Percentiles rank a stretch among this genome's conserved stretches.
phyloP scores from a whole-genome alignment of 2,329 filamentous ascomycete genomes.

The Plectosphaerella sp. region DNA sequence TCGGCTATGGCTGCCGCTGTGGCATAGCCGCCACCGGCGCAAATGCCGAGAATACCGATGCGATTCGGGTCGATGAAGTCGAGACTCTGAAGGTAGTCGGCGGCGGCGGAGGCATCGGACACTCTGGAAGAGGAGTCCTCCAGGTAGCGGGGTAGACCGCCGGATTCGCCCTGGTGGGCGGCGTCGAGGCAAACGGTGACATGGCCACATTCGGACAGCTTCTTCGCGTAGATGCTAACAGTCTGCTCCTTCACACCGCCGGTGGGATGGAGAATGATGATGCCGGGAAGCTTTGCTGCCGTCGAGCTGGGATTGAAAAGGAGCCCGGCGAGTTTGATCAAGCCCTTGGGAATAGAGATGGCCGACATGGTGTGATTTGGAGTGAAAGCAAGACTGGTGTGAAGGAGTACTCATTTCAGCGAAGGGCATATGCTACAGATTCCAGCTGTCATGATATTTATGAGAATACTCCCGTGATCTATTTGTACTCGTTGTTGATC shows the following conservation, averaged over 20 bases:
- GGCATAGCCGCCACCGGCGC: conserved; percentile 30
- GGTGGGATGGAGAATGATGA: conserved; percentile 25
- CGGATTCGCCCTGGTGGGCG: conserved; percentile 29
- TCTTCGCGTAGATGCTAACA: conserved; percentile 22
- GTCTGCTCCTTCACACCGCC: conserved; percentile 32
- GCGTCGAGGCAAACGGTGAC: conserved; percentile 28
- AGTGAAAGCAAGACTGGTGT: no score
- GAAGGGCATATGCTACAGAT: no score
- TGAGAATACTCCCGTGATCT: no score
- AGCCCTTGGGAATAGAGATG: conserved; percentile 1
- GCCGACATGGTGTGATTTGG: conserved; percentile 1
- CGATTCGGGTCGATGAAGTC: conserved; percentile 21
- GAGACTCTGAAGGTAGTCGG: conserved; percentile 25
- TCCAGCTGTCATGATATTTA: no score
- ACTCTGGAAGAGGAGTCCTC: conserved; percentile 32
- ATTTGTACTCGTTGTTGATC: no score
- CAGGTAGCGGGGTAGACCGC: conserved; percentile 26
- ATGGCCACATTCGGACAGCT: conserved; percentile 25
- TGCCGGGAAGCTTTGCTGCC: neutral
- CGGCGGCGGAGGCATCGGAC: conserved; percentile 27
- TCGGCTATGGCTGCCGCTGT: conserved; percentile 28
- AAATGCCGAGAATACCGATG: conserved; percentile 35
- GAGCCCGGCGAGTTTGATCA: neutral
- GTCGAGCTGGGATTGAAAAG: neutral
- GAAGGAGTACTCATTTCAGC: no score